Evolutionary conservation across 169 alveolate species (phyloP), one percentile per base, ranked within the genome.

Genomic region (Amoebophrya sp.): DNA sequence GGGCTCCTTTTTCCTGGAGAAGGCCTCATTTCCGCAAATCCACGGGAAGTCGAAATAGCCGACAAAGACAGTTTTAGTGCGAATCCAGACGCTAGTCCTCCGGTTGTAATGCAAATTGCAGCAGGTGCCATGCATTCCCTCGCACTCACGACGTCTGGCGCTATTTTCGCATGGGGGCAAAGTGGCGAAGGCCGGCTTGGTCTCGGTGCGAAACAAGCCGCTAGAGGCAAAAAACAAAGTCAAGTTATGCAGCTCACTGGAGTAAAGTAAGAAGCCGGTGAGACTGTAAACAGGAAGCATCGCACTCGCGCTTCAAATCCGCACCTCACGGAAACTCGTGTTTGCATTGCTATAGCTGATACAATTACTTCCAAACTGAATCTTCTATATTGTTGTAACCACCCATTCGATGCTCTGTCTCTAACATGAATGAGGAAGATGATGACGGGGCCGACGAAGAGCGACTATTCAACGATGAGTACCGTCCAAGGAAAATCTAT

Each of bases 121-220:
- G 93, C 93, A 0, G 93, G 93, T 26, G 78, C 92, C 14, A 41
- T 92, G 54, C 93, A 92, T 33, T 40, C 90, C 41, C 12, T 92
- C 83, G 93, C 93, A 36, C 26, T 92, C 92, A 54, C 90, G n/a
- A 33, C 54, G 83, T 39, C 65, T 0, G 93, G 93, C 34, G 92
- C 89, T 0, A 53, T 92, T 14, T 92, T 89, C 90, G 40, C 55
- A 26, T 92, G 93, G 93, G 93, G 93, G 39, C 54, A 91, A 2
- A 91, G 92, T 23, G 89, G 93, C 40, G 40, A 83, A 65, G 93
- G 92, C 33, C 93, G 93, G 1, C 89, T 92, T 1, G 93, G 93
- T 2, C 93, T 89, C 0, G 92, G 90, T 10, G n/a, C 38, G 34
- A 36, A 41, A 39, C 18, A 34, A 26, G 92, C 34, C 34, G 41